Conservation (phyloP, 176 grass and related monocot genomes). For the Zoysia pacifica region DNA sequence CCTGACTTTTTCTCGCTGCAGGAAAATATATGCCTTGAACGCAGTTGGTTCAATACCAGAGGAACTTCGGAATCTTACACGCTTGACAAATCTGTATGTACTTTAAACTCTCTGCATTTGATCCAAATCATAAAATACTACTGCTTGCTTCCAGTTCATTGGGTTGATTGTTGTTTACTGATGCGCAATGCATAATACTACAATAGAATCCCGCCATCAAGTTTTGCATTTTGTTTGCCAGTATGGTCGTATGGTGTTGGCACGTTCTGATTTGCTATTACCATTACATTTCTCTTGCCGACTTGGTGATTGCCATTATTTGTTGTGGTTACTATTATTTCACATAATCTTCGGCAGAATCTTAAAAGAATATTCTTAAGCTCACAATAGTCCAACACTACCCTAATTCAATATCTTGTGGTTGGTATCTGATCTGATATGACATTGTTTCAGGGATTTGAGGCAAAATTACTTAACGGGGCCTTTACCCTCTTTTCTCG, state of each 20-base stretch:
- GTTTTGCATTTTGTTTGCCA: background rate
- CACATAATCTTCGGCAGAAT: background rate
- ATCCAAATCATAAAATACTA: too few relatives aligned
- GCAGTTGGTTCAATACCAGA: constrained; percentile 59
- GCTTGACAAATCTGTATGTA: constrained; percentile 59
- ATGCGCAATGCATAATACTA: background rate
- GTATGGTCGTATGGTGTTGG: background rate
- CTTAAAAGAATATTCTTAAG: background rate
- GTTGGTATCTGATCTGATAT: background rate
- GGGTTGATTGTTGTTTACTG: background rate
- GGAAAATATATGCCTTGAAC: constrained; percentile 45
- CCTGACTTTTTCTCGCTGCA: constrained; percentile 30
- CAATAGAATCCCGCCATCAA: background rate
- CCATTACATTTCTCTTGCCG: background rate
- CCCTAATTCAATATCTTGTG: background rate
- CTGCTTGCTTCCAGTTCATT: too few relatives aligned
- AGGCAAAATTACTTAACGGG: constrained; percentile 66
- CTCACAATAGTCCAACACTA: background rate
- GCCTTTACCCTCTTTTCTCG: constrained; percentile 66
- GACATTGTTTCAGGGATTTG: constrained; percentile 58
- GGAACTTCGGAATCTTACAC: constrained; percentile 63
- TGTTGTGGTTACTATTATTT: background rate
- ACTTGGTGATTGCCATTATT: background rate
- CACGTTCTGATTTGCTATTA: background rate
- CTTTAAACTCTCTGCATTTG: background rate